A percentile compares a stretch with the other conserved stretches of the same genome.
Conservation (phyloP, 306 rosid genomes). For the Coriaria nepalensis region DNA sequence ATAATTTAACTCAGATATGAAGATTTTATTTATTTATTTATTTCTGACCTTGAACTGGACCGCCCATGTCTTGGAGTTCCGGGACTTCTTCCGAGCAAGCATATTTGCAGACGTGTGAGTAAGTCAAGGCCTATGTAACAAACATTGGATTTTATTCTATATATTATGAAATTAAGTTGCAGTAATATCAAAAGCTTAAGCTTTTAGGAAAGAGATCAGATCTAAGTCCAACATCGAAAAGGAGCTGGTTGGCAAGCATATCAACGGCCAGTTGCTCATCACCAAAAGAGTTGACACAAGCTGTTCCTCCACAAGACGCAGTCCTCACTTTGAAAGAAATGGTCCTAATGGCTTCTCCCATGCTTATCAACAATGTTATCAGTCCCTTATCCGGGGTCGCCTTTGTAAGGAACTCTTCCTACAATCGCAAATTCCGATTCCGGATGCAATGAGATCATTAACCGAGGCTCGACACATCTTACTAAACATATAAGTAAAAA, state of each 20-base stretch:
- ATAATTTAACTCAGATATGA: too few relatives aligned
- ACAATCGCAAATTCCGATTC: conserved; percentile 9
- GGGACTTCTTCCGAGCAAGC: conserved; percentile 98
- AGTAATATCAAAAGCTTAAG: too few relatives aligned
- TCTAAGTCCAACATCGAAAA: conserved; percentile 55
- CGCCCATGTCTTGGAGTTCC: conserved; percentile 98
- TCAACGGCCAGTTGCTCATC: conserved; percentile 99
- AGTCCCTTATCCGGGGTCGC: conserved; percentile 86
- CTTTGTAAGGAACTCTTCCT: conserved; percentile 83
- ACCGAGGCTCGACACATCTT: too few relatives aligned
- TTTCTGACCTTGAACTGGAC: conserved; percentile 75
- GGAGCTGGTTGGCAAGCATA: conserved; percentile 81
- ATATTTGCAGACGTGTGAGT: conserved; percentile 89
- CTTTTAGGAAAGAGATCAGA: not conserved
- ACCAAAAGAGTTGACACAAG: conserved; percentile 91
- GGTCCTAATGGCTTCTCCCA: conserved; percentile 96
- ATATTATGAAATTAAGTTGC: too few relatives aligned
- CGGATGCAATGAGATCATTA: too few relatives aligned
- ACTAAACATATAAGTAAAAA: not conserved
- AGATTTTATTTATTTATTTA: too few relatives aligned
- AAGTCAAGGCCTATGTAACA: conserved; percentile 52
- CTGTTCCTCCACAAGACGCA: conserved; percentile 97
- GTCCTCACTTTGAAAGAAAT: conserved; percentile 94
- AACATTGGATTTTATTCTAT: not conserved
- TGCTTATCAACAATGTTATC: conserved; percentile 59